Base-by-base conservation (phyloP, 345 rosid genomes). In the Isatis tinctoria region DNA sequence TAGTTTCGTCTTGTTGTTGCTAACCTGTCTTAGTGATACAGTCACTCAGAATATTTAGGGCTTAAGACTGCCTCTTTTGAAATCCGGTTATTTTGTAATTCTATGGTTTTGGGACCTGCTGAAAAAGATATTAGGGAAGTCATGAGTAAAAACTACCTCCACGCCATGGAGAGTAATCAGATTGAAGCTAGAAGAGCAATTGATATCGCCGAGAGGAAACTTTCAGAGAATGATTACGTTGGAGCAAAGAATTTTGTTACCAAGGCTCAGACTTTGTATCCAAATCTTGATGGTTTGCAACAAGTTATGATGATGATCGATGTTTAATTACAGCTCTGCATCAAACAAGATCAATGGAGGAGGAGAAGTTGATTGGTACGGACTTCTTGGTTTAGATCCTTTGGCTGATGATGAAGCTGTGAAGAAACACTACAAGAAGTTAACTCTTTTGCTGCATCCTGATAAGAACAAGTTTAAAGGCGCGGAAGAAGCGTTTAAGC, bases 391-490 rank as follows among this genome's bases (percentile, higher is more conserved):
- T 54, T 80, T 80, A 4, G 83, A 74, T 60, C 84, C 90, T 26
- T 79, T 47, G 65, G 89, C 80, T 74, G 87, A 85, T 74, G 92
- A 85, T 37, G 92, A 86, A 9, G 56, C 75, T 1, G 58, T 88
- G 1, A 85, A 78, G 79, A 89, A 78, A 77, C 91, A 88, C 18
- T 91, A 85, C 64, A 81, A 84, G 70, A 89, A 84, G 85, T 82
- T 90, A 44, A 90, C 87, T 43, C 74, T 88, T 62, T 74, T 81
- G 77, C 91, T 90, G 65, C 97, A 89, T 68, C 98, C 98, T 2
- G 96, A 93, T 63, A 93, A 90, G 78, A 93, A 93, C 85, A 91
- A 82, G 80, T 81, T 75, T 51, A 43, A 78, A 2, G 97, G 96
- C 24, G 90, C 96, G 0, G 92, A 85, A 69, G 94, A 87, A 5